These are phyloP conservation scores for Trametes punicea DNA, from an alignment of 768 basidiomycete genomes.

Conservation along the genomic window DNA sequence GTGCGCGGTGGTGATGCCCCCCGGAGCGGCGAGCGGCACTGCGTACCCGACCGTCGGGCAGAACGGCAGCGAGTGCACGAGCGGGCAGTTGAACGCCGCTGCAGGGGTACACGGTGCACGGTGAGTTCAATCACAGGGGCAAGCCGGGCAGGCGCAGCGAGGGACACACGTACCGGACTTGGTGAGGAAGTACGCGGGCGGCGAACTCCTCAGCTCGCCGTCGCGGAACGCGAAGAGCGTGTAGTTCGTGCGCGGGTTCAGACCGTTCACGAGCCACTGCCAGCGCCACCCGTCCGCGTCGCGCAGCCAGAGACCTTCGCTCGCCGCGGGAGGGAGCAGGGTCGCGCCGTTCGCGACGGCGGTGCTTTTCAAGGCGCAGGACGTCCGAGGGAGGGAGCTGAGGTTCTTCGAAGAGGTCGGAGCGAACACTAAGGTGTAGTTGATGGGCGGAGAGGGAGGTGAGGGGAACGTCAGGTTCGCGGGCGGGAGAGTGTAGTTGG, in stretches of 20 bases:
- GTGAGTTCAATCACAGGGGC: neutral
- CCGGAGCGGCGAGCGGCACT: slow-evolving; percentile 58
- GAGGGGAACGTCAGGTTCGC: slow-evolving; percentile 48
- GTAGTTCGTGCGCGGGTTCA: slow-evolving; percentile 71
- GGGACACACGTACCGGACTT: slow-evolving; percentile 56
- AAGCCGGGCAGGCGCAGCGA: neutral
- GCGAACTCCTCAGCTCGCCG: slow-evolving; percentile 49
- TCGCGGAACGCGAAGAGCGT: slow-evolving; percentile 66
- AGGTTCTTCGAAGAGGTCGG: slow-evolving; percentile 43
- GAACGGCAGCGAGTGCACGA: slow-evolving; percentile 68
- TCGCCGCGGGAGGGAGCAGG: slow-evolving; percentile 38
- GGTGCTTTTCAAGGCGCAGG: slow-evolving; percentile 50
- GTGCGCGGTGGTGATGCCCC: slow-evolving; percentile 41
- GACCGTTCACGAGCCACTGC: slow-evolving; percentile 62
- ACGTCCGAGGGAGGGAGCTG: slow-evolving; percentile 48
- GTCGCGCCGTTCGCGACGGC: slow-evolving; percentile 16
- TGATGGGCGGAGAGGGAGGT: slow-evolving; percentile 33
- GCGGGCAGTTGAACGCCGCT: slow-evolving; percentile 68
- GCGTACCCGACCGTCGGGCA: slow-evolving; percentile 72
- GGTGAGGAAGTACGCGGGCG: slow-evolving; percentile 69
- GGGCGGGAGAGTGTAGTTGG: slow-evolving; percentile 71
- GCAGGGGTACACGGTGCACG: too few species aligned
- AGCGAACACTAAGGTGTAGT: slow-evolving; percentile 53
- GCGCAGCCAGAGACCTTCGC: slow-evolving; percentile 54
- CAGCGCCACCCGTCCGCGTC: slow-evolving; percentile 58